A percentile compares a stretch with the other conserved stretches of the same genome.
Evolutionary conservation across 1,139 yeast genomes (phyloP).

Genomic region (Debaryomyces nepalensis): DNA sequence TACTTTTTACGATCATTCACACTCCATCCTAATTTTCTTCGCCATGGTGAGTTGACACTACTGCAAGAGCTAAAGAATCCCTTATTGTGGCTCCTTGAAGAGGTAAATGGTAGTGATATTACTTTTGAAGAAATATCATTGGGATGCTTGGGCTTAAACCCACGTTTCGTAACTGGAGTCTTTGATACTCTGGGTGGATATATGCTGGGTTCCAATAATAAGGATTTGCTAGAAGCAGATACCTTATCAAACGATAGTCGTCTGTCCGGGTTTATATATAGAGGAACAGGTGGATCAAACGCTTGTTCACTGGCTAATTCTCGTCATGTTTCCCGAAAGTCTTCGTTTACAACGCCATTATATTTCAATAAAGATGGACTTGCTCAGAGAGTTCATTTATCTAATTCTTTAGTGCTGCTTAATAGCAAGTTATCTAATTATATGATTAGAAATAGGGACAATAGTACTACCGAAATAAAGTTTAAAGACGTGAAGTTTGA

Average conservation of each 20-base stretch:
- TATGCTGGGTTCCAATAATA: background rate
- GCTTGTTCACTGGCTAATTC: conserved; percentile 11
- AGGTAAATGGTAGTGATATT: conserved; percentile 23
- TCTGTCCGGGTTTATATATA: conserved; percentile 6
- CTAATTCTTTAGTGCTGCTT: conserved; percentile 21
- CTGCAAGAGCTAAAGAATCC: conserved; percentile 51
- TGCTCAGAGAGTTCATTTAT: conserved; percentile 18
- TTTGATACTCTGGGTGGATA: background rate
- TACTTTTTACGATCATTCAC: conserved; percentile 30
- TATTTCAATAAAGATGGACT: conserved; percentile 23
- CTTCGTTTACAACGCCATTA: conserved; percentile 35
- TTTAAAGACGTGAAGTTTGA: conserved; percentile 39
- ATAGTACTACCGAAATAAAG: conserved; percentile 20
- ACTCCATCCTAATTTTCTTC: conserved; percentile 55
- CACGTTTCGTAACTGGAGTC: conserved; percentile 18
- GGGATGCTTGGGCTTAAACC: conserved; percentile 39
- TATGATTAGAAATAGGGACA: conserved; percentile 22
- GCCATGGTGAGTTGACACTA: conserved; percentile 28
- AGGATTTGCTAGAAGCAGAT: background rate
- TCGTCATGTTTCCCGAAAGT: conserved; percentile 27
- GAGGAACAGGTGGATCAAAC: conserved; percentile 10
- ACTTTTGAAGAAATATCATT: conserved; percentile 39
- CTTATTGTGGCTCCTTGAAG: conserved; percentile 35
- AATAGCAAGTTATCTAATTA: conserved; percentile 30
- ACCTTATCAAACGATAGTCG: background rate